Evolutionary conservation across 2,329 filamentous ascomycete species (phyloP), one percentile per base, ranked within the genome.

Genomic region (Neonectria magnoliae): DNA sequence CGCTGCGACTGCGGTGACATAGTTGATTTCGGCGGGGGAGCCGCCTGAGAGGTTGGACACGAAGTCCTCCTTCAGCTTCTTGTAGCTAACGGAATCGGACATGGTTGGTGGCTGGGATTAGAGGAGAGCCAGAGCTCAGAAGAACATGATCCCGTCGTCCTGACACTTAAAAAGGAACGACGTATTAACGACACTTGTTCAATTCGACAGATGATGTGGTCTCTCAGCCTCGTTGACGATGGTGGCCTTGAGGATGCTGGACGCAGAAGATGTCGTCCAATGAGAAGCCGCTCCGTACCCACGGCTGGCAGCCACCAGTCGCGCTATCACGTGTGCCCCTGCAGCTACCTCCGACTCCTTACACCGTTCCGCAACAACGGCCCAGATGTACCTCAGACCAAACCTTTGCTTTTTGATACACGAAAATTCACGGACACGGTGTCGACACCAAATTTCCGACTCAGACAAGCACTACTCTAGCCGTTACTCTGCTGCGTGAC

Each of bases 41-140:
- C 96, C 93, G 44, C 96, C 96, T 7, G 91, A 90, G 31, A 97
- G 88, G 78, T 94, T 93, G 59, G 95, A 97, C 75, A 99, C 96
- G 78, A 97, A 97, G 76, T 93, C 93, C 84, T 97, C 94, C 83
- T 99, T 99, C 71, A 91, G 86, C 75, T 91, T 88, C 82, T 98
- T 99, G 84, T 98, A 97, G 80, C 86, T 90, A 63, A 80, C 79
- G 36, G 76, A 53, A 69, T 75, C 73, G 66, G 81, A 77, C 77
- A 82, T 82, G 69, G 68, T 57, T 64, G 64, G 61, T 36, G 53
- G 56, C 36, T 48, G 20, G 47, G 41, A 52, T 64, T 18, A 52
- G 8, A 31, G 20, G 27, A 48, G 27, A 29, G 50, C 9, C 18
- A 57, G 57, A 44, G 42, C 55, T 66, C 57, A 60, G 60, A 36